A percentile compares a stretch with the other conserved stretches of the same genome.
phyloP scores from a whole-genome alignment of 257 asterid species.

The Solanum clarkiae region DNA sequence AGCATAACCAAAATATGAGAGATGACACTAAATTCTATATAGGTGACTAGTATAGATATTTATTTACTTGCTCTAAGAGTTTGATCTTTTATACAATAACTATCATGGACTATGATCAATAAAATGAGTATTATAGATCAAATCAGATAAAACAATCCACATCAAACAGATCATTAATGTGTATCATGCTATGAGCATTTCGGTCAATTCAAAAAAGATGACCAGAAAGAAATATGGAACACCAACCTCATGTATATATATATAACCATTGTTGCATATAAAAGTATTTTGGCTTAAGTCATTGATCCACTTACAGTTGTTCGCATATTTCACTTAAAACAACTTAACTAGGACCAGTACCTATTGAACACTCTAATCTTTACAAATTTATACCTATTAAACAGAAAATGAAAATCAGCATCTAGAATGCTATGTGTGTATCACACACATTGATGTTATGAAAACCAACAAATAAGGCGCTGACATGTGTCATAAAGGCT shows the following conservation, averaged over 20 bases:
- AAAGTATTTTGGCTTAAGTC: neutral
- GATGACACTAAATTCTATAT: neutral
- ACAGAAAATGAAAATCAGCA: too few relatives aligned
- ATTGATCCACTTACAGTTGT: too few relatives aligned
- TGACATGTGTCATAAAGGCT: too few relatives aligned
- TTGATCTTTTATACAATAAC: neutral
- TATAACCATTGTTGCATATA: neutral
- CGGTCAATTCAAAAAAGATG: neutral
- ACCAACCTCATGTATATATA: neutral
- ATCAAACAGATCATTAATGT: neutral
- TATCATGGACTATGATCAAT: neutral
- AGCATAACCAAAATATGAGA: neutral
- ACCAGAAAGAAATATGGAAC: neutral
- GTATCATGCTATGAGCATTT: neutral
- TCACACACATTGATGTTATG: too few relatives aligned
- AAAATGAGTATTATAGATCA: neutral
- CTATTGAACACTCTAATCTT: too few relatives aligned
- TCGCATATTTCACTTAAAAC: too few relatives aligned
- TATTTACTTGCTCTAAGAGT: neutral
- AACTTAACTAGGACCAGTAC: too few relatives aligned
- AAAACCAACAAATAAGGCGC: too few relatives aligned
- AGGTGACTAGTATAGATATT: neutral
- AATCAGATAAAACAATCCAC: neutral
- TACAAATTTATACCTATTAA: too few relatives aligned
- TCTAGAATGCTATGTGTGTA: too few relatives aligned